Evolutionary conservation across 2,329 filamentous ascomycete genomes (phyloP).

Genomic region (Fusarium chuoi): DNA sequence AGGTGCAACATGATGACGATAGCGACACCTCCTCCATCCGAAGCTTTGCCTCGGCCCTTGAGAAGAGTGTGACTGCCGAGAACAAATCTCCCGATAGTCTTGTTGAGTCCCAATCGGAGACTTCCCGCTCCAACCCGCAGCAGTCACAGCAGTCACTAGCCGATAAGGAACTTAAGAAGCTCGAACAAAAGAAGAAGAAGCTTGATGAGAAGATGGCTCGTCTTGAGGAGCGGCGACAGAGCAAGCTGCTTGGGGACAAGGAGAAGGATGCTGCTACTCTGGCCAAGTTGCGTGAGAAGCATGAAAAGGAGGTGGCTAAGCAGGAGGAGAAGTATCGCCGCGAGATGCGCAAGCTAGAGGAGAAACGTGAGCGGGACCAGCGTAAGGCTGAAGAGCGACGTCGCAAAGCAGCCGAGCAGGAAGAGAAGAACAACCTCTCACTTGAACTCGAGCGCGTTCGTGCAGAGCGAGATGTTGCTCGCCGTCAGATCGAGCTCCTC

Average conservation of each 20-base stretch:
- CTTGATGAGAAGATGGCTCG: constrained; percentile 71
- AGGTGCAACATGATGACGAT: constrained; percentile 42
- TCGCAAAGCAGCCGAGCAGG: constrained; percentile 63
- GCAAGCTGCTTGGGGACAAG: constrained; percentile 59
- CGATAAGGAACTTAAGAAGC: constrained; percentile 73
- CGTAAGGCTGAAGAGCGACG: constrained; percentile 65
- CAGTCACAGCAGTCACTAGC: constrained; percentile 43
- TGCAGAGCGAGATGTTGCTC: constrained; percentile 63
- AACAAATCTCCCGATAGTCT: constrained; percentile 42
- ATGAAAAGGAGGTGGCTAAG: constrained; percentile 71
- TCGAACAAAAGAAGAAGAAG: constrained; percentile 68
- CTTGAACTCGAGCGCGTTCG: constrained; percentile 64
- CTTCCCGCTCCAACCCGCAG: constrained; percentile 47
- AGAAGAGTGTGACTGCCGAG: constrained; percentile 48
- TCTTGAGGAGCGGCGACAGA: constrained; percentile 59
- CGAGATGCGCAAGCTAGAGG: constrained; percentile 72
- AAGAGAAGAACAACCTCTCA: constrained; percentile 60
- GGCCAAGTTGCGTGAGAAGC: constrained; percentile 70
- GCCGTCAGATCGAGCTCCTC: constrained; percentile 65
- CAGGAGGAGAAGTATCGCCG: constrained; percentile 73
- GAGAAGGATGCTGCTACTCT: constrained; percentile 61
- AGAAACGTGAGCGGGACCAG: constrained; percentile 70
- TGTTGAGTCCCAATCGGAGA: constrained; percentile 51
- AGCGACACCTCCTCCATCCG: constrained; percentile 59
- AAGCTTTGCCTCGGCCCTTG: constrained; percentile 62